Evolutionary conservation across 2,329 filamentous ascomycete genomes (phyloP), one percentile per base, ranked within the genome.

Genomic region (Mycogone perniciosa): DNA sequence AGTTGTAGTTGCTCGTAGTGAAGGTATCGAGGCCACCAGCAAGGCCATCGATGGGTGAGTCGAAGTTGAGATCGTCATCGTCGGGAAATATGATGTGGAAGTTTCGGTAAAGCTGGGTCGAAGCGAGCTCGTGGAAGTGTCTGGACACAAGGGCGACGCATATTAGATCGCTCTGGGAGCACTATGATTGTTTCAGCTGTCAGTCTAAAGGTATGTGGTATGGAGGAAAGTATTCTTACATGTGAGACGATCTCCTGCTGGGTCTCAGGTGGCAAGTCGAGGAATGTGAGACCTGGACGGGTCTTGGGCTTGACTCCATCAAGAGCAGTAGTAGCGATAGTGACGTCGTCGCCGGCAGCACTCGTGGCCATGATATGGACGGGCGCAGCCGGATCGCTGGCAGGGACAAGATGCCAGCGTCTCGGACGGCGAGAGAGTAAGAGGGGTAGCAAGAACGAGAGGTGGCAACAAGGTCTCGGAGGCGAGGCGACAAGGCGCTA

Each of bases 41-140:
- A 33, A 85, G 71, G 4, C 75, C 72, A 56, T 83, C 80, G 44
- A 80, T 76, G n/a, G 74, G 71, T 0, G 71, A 74, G 44, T 80
- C 77, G 57, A 72, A 76, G 37, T 64, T 65, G 1, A 70, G 62
- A 51, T 80, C 76, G 56, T 82, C 77, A 47, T 80, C 76, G 52
- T 82, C 78, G n/a, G 77, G 75, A 59, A 85, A 83, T 48, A 81
- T 69, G 55, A 84, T 81, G 59, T 76, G 70, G 60, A 85, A 80
- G 51, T 71, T 76, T 54, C 79, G 77, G 62, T 85, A 85, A 11
- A 85, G 67, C 53, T 79, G 71, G 38, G 76, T 67, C 42, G 81
- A 76, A 43, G 80, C 80, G 30, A 84, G 68, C 35, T 80, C 73
- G 56, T 76, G 76, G 59, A 83, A 81, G 51, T 76, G 73, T 52